These are phyloP conservation scores for Bruguiera gymnorhiza DNA, from an alignment of 345 rosid species.

Conservation along the genomic window DNA sequence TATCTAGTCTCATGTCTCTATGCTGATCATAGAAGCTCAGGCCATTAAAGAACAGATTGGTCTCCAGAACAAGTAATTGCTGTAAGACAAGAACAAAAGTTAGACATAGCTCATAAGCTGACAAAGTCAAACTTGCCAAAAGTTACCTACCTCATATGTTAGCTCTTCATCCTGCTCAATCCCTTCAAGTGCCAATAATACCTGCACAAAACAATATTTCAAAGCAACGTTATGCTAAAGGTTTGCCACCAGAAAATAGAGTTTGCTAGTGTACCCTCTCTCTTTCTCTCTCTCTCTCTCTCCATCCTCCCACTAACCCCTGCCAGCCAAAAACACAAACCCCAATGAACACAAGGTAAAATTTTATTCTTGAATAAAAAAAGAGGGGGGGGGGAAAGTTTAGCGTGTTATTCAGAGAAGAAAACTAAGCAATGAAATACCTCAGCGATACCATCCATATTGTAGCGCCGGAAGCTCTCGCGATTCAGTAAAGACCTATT, in stretches of 20 bases:
- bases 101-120: neutral
- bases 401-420: neutral
- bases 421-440: conserved; percentile 29
- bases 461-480: conserved; percentile 57
- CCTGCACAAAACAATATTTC: conserved; percentile 37
- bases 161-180: conserved; percentile 80
- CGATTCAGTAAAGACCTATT: conserved; percentile 40
- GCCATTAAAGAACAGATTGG: conserved; percentile 69
- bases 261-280: neutral
- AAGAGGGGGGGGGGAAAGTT: too few relatives aligned
- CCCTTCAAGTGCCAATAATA: conserved; percentile 81
- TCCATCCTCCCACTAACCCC: too few relatives aligned
- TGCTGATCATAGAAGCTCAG: conserved; percentile 78
- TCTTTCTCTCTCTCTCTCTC: neutral
- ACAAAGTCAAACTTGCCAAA: conserved; percentile 14
- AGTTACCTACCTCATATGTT: conserved; percentile 62
- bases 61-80: conserved; percentile 84
- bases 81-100: conserved; percentile 34
- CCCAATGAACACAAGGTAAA: neutral
- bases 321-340: neutral
- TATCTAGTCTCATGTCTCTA: conserved; percentile 93
- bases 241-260: neutral
- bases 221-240: too few relatives aligned
- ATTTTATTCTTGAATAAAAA: too few relatives aligned
- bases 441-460: conserved; percentile 87